A percentile compares a stretch with the other conserved stretches of the same genome.
These are phyloP conservation scores for Coccomyxa sp. DNA, from an alignment of 139 green algal genomes.

Conservation along the genomic window DNA sequence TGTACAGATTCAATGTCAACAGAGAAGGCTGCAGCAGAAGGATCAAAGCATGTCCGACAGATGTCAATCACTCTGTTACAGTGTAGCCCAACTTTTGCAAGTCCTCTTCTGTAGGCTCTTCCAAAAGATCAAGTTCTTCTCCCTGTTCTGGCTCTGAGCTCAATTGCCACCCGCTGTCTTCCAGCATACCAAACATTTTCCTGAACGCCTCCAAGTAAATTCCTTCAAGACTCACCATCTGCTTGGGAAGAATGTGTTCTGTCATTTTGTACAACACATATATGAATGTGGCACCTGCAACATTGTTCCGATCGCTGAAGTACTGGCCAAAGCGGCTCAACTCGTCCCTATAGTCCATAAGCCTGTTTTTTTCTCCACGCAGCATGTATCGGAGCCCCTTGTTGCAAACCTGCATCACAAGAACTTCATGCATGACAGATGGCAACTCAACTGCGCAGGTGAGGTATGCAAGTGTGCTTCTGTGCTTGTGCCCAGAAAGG, in stretches of 20 bases:
- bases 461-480: not conserved
- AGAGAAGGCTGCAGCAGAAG: too few relatives aligned
- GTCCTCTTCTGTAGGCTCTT: not conserved
- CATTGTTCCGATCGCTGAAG: not conserved
- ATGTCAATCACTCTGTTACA: too few relatives aligned
- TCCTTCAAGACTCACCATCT: not conserved
- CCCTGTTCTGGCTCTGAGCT: not conserved
- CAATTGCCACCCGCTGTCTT: conserved; percentile 8
- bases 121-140: not conserved
- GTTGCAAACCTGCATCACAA: not conserved
- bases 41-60: too few relatives aligned
- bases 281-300: not conserved
- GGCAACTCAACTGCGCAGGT: not conserved
- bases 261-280: not conserved
- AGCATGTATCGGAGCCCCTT: conserved; percentile 9
- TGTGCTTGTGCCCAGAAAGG: not conserved
- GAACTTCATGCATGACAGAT: not conserved
- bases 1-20: too few relatives aligned
- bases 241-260: not conserved
- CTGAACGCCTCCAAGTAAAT: conserved; percentile 8
- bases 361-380: not conserved
- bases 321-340: not conserved
- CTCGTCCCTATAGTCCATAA: conserved; percentile 6
- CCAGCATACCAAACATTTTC: conserved; percentile 4
- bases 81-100: not conserved